phyloP scores from a whole-genome alignment of 495 filamentous ascomycete species.

The Platismatia glauca region DNA sequence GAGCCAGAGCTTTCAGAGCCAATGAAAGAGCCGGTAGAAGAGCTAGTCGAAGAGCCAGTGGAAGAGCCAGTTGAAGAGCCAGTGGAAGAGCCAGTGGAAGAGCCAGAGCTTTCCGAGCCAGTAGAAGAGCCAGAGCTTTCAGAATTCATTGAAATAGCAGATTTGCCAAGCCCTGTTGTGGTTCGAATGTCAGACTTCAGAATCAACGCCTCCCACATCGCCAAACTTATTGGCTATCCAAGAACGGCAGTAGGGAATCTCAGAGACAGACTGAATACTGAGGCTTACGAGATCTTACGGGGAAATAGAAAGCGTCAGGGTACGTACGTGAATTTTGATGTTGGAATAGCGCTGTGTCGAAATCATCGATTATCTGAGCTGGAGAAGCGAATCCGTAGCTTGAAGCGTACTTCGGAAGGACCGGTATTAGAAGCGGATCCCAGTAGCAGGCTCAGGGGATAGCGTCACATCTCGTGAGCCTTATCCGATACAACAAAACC shows the following conservation, averaged over 20 bases:
- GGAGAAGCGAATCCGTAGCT: slow-evolving; percentile 2
- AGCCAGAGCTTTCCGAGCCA: no score
- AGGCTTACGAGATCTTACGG: background rate
- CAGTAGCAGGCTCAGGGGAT: background rate
- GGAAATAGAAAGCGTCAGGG: background rate
- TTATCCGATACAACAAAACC: background rate
- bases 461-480: background rate
- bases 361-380: background rate
- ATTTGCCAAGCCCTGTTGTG: background rate
- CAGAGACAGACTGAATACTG: background rate
- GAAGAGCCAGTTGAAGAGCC: no score
- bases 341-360: slow-evolving; percentile 1
- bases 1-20: no score
- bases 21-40: no score
- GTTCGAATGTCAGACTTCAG: background rate
- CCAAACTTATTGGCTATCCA: background rate
- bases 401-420: background rate
- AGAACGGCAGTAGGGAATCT: background rate
- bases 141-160: slow-evolving; percentile 2
- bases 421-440: background rate
- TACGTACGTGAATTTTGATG: slow-evolving; percentile 4
- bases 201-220: background rate
- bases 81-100: no score
- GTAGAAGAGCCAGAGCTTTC: background rate
- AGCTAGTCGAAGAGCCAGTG: no score